These are phyloP conservation scores for Neofusicoccum parvum DNA, from an alignment of 2,329 filamentous ascomycete species.

Conservation along the genomic window DNA sequence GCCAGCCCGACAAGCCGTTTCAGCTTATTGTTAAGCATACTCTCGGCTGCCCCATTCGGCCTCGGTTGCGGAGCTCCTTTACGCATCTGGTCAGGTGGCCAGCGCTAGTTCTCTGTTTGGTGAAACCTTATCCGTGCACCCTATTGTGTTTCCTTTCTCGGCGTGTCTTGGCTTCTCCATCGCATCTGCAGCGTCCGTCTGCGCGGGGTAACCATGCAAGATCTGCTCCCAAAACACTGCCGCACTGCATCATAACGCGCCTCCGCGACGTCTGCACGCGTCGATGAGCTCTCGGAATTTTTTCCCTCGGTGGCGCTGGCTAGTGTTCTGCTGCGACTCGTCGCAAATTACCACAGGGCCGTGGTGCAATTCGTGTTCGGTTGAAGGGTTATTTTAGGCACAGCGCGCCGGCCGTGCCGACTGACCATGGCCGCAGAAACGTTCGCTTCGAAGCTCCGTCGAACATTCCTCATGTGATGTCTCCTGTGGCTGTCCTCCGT, in stretches of 20 bases:
- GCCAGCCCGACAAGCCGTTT: background rate
- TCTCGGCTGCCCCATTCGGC: background rate
- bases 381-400: background rate
- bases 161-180: background rate
- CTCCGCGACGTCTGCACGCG: background rate
- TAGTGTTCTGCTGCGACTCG: background rate
- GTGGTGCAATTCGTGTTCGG: background rate
- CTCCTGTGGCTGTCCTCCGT: background rate
- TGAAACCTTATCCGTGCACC: slow-evolving; percentile 8
- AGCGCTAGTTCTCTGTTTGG: background rate
- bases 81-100: background rate
- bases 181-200: background rate
- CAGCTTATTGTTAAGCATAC: slow-evolving; percentile 13
- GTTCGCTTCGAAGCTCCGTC: background rate
- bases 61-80: background rate
- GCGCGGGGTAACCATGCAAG: background rate
- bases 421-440: background rate
- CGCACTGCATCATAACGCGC: background rate
- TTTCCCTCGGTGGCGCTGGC: background rate
- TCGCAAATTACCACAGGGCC: slow-evolving; percentile 8
- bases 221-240: no score
- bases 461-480: background rate
- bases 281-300: background rate
- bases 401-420: slow-evolving; percentile 1
- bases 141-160: background rate